These are phyloP conservation scores for Emergomyces orientalis DNA, from an alignment of 2,329 filamentous ascomycete genomes.

Conservation along the genomic window DNA sequence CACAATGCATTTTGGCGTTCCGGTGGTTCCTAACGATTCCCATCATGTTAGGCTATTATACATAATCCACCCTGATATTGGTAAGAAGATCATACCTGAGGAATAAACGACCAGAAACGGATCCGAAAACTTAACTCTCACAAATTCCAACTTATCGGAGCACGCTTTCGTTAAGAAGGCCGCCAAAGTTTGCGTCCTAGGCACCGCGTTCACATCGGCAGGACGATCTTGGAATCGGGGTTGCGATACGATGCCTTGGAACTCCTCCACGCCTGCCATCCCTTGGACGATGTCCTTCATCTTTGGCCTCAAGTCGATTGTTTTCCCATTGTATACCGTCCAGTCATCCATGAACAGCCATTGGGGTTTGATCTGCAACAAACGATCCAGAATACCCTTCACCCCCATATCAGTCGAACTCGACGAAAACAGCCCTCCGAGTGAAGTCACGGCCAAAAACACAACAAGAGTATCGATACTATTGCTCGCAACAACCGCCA, in stretches of 20 bases:
- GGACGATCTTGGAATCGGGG: conserved; percentile 52
- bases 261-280: conserved; percentile 51
- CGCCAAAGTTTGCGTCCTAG: conserved; percentile 34
- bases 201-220: conserved; percentile 49
- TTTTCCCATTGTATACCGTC: conserved; percentile 70
- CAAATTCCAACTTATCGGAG: conserved; percentile 42
- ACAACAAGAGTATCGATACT: conserved; percentile 64
- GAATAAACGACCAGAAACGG: conserved; percentile 71
- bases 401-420: conserved; percentile 77
- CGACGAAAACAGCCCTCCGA: conserved; percentile 68
- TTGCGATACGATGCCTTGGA: conserved; percentile 56
- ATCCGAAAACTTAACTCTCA: conserved; percentile 58
- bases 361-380: conserved; percentile 64
- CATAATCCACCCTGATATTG: background rate
- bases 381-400: conserved; percentile 64
- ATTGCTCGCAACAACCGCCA: conserved; percentile 67
- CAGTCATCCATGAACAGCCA: conserved; percentile 79
- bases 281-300: conserved; percentile 58
- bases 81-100: conserved; percentile 42
- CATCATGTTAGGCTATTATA: background rate
- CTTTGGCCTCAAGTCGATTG: conserved; percentile 60
- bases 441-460: conserved; percentile 57
- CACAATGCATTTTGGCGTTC: conserved; percentile 76
- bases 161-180: conserved; percentile 29
- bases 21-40: conserved; percentile 63